Evolutionary conservation across 2,329 filamentous ascomycete genomes (phyloP), one percentile per base, ranked within the genome.

Genomic region (Microdochium bolleyi): DNA sequence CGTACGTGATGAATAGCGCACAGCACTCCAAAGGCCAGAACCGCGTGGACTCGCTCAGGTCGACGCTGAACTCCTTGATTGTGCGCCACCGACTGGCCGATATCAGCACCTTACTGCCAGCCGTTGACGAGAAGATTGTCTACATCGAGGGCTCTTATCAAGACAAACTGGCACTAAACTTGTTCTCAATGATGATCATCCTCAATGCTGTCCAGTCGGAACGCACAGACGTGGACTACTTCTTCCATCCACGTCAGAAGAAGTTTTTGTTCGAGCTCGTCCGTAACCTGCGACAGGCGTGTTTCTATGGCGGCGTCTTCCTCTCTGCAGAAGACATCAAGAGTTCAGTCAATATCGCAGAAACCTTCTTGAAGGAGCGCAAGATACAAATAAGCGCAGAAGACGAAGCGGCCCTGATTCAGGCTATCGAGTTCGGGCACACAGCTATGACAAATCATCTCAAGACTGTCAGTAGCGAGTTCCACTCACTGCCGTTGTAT

Each of bases 121-220:
- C 81, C 0, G 78, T 96, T 3, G 71, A 83, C 41, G 88, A 95
- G 62, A 83, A 80, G 49, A 73, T 88, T 1, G 79, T 94, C 0
- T 77, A 86, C 52, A 74, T 96, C 1, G 82, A 94, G 56, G 91
- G 91, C 0, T 92, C 86, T 1, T 89, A 85, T 61, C 90, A 92
- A 62, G 92, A 96, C 67, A 89, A 85, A 61, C 67, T 96, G 10
- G 89, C 86, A 0, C 76, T 92, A 24, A 96, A 96, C 58, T 70
- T 95, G 1, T 96, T 96, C 63, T 81, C 89, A 1, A 87, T 94
- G 69, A 84, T 89, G 63, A 82, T 96, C 49, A 85, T 88, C 2
- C 85, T 89, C 58, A 97, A 97, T 63, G 84, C 90, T 0, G 84
- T 97, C 1, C 92, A 92, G 24, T 96, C 91, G 4, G 89, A 96